phyloP scores from a whole-genome alignment of 2,329 filamentous ascomycete genomes.

The Neoarthrinium moseri region DNA sequence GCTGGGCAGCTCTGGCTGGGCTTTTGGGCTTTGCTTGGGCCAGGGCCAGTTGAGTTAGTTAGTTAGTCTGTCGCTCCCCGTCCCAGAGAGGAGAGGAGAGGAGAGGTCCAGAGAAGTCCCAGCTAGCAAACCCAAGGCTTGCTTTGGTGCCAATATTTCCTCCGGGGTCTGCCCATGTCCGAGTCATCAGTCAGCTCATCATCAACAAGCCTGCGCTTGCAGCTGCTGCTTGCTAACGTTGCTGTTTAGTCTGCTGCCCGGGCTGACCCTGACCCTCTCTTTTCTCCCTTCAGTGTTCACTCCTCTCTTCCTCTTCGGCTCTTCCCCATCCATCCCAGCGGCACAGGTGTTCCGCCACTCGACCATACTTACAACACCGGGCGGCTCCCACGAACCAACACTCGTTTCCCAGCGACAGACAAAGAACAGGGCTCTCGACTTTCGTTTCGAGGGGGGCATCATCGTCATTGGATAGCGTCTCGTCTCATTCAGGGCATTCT shows the following conservation, averaged over 20 bases:
- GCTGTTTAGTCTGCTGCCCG: neutral
- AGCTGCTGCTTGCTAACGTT: too few species aligned
- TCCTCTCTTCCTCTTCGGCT: neutral
- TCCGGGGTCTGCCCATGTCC: conserved; percentile 2
- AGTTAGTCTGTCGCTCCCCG: too few species aligned
- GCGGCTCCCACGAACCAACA: conserved; percentile 1
- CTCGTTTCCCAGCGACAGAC: conserved; percentile 3
- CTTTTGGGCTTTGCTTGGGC: too few species aligned
- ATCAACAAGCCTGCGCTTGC: neutral
- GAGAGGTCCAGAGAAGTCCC: too few species aligned
- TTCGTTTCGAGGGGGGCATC: too few species aligned
- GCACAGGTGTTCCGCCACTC: neutral
- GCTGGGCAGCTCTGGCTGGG: too few species aligned
- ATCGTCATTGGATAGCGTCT: too few species aligned
- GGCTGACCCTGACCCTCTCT: conserved; percentile 1
- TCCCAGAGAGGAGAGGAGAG: too few species aligned
- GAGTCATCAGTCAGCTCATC: conserved; percentile 10
- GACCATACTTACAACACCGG: neutral
- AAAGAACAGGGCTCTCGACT: neutral
- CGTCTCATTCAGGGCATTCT: too few species aligned
- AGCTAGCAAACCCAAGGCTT: too few species aligned
- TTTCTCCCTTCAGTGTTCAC: neutral
- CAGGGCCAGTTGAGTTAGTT: too few species aligned
- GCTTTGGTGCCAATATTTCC: conserved; percentile 1
- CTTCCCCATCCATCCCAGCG: neutral